A percentile compares a stretch with the other conserved stretches of the same genome.
These are phyloP conservation scores for Vigna mungo DNA, from an alignment of 306 rosid species.

Conservation along the genomic window DNA sequence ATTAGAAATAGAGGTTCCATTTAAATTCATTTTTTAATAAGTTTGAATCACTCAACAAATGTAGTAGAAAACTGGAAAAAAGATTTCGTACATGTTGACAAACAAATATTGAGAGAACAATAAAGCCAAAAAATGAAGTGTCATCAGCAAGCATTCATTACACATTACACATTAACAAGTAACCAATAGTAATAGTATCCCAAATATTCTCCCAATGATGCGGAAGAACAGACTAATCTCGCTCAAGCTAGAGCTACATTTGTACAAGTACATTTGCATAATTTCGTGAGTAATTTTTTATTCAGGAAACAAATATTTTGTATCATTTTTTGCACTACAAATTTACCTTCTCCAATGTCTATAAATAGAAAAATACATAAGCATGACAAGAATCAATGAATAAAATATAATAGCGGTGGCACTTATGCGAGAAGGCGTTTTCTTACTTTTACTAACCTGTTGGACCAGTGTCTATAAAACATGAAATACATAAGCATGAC, in stretches of 20 bases:
- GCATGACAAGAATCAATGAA: slow-evolving; percentile 47
- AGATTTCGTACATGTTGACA: background rate
- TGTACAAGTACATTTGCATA: background rate
- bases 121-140: slow-evolving; percentile 19
- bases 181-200: background rate
- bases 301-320: background rate
- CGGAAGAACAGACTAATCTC: slow-evolving; percentile 4
- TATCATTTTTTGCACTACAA: background rate
- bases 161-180: background rate
- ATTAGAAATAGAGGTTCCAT: slow-evolving; percentile 16
- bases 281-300: background rate
- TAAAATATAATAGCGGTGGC: slow-evolving; percentile 47
- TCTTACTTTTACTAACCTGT: slow-evolving; percentile 58
- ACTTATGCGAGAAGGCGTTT: slow-evolving; percentile 59
- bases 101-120: background rate
- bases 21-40: background rate
- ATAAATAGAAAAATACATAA: slow-evolving; percentile 56
- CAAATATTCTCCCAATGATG: slow-evolving; percentile 21
- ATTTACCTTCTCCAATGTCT: slow-evolving; percentile 35
- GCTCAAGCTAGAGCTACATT: slow-evolving; percentile 12
- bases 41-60: background rate
- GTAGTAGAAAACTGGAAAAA: background rate
- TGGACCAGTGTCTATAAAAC: slow-evolving; percentile 55
- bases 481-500: slow-evolving; percentile 53
- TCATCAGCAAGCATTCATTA: background rate